These are phyloP conservation scores for Rhizopus delemar DNA, from an alignment of 371 early-diverging fungal species.

Conservation along the genomic window DNA sequence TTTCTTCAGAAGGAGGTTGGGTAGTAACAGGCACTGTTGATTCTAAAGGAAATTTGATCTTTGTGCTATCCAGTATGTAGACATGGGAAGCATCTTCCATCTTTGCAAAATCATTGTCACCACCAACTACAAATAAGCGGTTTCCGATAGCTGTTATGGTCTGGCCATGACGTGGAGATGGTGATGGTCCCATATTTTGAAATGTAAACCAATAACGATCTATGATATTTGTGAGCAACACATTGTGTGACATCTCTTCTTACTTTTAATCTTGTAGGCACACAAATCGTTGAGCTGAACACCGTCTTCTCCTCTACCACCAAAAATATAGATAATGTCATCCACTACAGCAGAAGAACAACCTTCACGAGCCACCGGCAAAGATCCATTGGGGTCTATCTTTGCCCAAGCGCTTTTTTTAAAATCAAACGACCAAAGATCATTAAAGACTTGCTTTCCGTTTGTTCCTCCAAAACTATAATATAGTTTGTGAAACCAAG, in stretches of 20 bases:
- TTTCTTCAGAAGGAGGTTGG: slow-evolving; percentile 15
- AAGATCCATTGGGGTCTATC: slow-evolving; percentile 61
- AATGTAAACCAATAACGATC: slow-evolving; percentile 68
- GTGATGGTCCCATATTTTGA: slow-evolving; percentile 69
- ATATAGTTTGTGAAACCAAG: slow-evolving; percentile 19
- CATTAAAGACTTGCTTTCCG: slow-evolving; percentile 68
- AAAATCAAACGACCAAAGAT: slow-evolving; percentile 76
- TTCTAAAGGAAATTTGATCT: slow-evolving; percentile 70
- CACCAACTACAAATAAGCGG: slow-evolving; percentile 67
- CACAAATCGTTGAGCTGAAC: slow-evolving; percentile 69
- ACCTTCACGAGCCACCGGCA: slow-evolving; percentile 68
- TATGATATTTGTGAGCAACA: neutral
- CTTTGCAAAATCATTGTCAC: slow-evolving; percentile 54
- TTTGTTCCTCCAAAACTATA: slow-evolving; percentile 75
- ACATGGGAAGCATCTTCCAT: slow-evolving; percentile 55
- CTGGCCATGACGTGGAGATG: slow-evolving; percentile 65
- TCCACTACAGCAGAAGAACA: slow-evolving; percentile 68
- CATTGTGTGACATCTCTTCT: slow-evolving; percentile 8
- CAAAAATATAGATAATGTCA: slow-evolving; percentile 76
- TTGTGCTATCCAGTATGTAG: slow-evolving; percentile 71
- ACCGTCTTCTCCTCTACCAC: slow-evolving; percentile 66
- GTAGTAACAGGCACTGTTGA: slow-evolving; percentile 8
- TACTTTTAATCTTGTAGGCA: slow-evolving; percentile 71
- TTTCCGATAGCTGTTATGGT: slow-evolving; percentile 65
- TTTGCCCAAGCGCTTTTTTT: slow-evolving; percentile 58